These are phyloP conservation scores for Gomphus bonarii DNA, from an alignment of 1,284 basidiomycete genomes.

Conservation along the genomic window DNA sequence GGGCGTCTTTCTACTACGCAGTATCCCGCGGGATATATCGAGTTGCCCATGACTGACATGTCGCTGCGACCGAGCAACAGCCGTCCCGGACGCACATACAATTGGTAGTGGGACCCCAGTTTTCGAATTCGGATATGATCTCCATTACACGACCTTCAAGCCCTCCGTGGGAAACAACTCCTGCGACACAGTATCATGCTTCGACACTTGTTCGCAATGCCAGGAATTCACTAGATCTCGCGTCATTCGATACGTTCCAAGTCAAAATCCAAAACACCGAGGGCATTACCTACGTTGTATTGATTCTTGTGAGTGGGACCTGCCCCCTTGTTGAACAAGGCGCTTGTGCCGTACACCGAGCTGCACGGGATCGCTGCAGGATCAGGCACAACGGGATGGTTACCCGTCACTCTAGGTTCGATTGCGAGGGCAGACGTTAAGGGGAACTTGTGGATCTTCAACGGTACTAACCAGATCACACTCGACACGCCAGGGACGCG, in stretches of 20 bases:
- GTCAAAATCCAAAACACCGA: slow-evolving; percentile 40
- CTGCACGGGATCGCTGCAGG: slow-evolving; percentile 31
- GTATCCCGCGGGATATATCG: slow-evolving; percentile 39
- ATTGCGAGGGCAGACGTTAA: slow-evolving; percentile 37
- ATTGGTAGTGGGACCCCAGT: slow-evolving; percentile 43
- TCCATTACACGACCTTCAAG: slow-evolving; percentile 43
- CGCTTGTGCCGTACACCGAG: slow-evolving; percentile 39
- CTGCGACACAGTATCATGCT: slow-evolving; percentile 30
- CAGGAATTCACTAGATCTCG: slow-evolving; percentile 29
- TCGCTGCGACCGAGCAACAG: slow-evolving; percentile 34
- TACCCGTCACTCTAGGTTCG: slow-evolving; percentile 38
- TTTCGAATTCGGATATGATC: slow-evolving; percentile 40
- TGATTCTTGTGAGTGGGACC: slow-evolving; percentile 42
- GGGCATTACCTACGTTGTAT: slow-evolving; percentile 36
- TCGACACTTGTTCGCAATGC: slow-evolving; percentile 24
- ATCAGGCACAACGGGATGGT: slow-evolving; percentile 24
- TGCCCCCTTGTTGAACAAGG: slow-evolving; percentile 39
- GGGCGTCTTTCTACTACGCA: slow-evolving; percentile 44
- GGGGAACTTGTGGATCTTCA: slow-evolving; percentile 37
- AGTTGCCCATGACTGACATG: slow-evolving; percentile 49
- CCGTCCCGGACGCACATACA: slow-evolving; percentile 47
- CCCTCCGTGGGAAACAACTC: slow-evolving; percentile 27
- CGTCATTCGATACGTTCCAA: slow-evolving; percentile 36
- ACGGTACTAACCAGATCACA: slow-evolving; percentile 35
- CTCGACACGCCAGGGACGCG: slow-evolving; percentile 30